These are phyloP conservation scores for Barnettozyma populi DNA, from an alignment of 805 yeast genomes.

Conservation along the genomic window DNA sequence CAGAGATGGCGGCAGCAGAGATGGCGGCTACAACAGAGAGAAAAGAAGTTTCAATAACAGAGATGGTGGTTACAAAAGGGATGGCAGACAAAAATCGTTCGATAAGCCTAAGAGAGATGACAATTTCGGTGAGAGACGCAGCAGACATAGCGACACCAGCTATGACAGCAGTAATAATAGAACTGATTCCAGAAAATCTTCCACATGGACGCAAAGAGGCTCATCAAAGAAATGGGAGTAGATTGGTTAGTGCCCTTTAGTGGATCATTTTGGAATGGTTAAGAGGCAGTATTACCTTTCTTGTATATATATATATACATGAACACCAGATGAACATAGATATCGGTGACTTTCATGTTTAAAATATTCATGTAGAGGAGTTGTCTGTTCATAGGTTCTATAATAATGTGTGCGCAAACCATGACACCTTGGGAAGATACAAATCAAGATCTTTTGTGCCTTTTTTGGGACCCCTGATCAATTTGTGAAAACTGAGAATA, in stretches of 20 bases:
- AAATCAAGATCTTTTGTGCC: background rate
- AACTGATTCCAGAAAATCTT: background rate
- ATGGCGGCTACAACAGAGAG: background rate
- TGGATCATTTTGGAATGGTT: background rate
- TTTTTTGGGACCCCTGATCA: background rate
- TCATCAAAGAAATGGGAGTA: background rate
- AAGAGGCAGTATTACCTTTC: background rate
- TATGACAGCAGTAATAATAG: conserved; percentile 2
- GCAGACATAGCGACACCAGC: background rate
- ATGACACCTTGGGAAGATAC: background rate
- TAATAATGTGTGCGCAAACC: background rate
- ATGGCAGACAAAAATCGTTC: no score
- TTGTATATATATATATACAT: background rate
- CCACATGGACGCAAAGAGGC: conserved; percentile 1
- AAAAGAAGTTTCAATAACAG: conserved; percentile 1
- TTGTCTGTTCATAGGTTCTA: no score
- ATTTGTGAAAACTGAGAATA: background rate
- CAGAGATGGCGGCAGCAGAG: conserved; percentile 7
- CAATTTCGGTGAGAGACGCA: background rate
- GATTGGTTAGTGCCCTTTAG: background rate
- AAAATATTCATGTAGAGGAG: background rate
- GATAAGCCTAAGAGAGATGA: no score
- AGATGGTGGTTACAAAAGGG: conserved; percentile 4
- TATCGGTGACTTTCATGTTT: background rate
- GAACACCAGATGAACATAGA: background rate